Evolutionary conservation across 441 rosid species (phyloP), one percentile per base, ranked within the genome.

Genomic region (Jatropha multifida): DNA sequence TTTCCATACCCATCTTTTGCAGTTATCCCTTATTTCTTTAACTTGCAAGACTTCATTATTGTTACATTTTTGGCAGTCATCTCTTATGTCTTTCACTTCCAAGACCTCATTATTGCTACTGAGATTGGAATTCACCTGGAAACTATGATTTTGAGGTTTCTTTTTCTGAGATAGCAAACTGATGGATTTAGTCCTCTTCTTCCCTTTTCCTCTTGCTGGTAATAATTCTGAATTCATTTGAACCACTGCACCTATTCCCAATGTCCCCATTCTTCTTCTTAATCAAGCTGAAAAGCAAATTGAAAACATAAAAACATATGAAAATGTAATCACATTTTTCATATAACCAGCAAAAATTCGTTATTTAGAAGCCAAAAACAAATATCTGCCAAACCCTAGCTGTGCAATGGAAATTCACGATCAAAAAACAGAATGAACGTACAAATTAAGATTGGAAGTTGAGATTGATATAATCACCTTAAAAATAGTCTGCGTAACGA

Each of bases 1-100:
- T 81, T 87, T 89, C 98, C 98, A 92, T 32, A 71, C 74, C 98
- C 98, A 94, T 37, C 64, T 84, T 55, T 77, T 87, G 74, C 84
- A 81, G 61, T 66, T 86, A 18, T 86, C 88, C 56, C 76, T 86
- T 6, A 92, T 87, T 80, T 88, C 93, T 3, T 27, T 68, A 67
- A 82, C 74, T 63, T 82, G 84, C 74, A 88, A 79, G 46, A 42
- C 46, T 42, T 42, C 46, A 5, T 4, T 42, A 5, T 4, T 4
- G 20, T 5, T 52, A 52, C 0, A 94, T 37, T 67, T 84, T 51
- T 77, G 86, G 74, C 83, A 81, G 62, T 67, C 85, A 18, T 86
- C 88, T 61, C 76, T 86, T 4, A 91, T 87, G 79, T 88, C 93
- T 3, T 17, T 63, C 85, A 18, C 27, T 41, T 38, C 63, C 66